These are phyloP conservation scores for Protomyces gravidus DNA, from an alignment of 1,139 yeast genomes.

Conservation along the genomic window DNA sequence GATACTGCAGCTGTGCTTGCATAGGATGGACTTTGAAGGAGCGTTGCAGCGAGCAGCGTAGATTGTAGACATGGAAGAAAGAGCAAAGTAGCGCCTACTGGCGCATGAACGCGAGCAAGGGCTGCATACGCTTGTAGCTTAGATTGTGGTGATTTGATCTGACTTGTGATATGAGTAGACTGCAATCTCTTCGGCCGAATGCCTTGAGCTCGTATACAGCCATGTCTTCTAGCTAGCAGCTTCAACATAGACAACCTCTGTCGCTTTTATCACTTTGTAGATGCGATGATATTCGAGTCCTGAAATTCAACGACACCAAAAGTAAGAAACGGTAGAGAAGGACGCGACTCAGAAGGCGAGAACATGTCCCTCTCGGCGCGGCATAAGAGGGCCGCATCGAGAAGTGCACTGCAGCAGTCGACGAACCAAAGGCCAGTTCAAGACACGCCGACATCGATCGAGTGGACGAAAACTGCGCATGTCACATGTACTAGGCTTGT, in stretches of 20 bases:
- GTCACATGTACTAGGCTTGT: slow-evolving; percentile 61
- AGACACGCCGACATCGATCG: slow-evolving; percentile 36
- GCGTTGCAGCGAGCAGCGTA: slow-evolving; percentile 77
- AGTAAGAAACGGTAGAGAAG: too few relatives aligned
- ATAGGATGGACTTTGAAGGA: slow-evolving; percentile 50
- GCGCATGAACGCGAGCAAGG: slow-evolving; percentile 84
- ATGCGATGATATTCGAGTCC: too few relatives aligned
- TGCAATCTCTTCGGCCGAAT: too few relatives aligned
- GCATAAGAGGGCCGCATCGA: neutral
- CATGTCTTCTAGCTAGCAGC: too few relatives aligned
- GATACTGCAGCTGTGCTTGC: slow-evolving; percentile 41
- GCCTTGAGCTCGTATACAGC: too few relatives aligned
- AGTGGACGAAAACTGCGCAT: slow-evolving; percentile 57
- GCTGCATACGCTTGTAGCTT: slow-evolving; percentile 15
- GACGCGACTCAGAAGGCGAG: too few relatives aligned
- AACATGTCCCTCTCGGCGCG: neutral
- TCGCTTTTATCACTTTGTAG: too few relatives aligned
- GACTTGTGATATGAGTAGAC: too few relatives aligned
- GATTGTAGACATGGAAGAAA: slow-evolving; percentile 79
- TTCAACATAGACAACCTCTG: too few relatives aligned
- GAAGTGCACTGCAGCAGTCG: neutral
- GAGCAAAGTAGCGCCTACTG: slow-evolving; percentile 83
- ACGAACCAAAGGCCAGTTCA: neutral
- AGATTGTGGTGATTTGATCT: slow-evolving; percentile 1
- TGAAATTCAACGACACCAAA: too few relatives aligned